phyloP scores from a whole-genome alignment of 257 asterid genomes.

The Parsonsia alboflavescens region DNA sequence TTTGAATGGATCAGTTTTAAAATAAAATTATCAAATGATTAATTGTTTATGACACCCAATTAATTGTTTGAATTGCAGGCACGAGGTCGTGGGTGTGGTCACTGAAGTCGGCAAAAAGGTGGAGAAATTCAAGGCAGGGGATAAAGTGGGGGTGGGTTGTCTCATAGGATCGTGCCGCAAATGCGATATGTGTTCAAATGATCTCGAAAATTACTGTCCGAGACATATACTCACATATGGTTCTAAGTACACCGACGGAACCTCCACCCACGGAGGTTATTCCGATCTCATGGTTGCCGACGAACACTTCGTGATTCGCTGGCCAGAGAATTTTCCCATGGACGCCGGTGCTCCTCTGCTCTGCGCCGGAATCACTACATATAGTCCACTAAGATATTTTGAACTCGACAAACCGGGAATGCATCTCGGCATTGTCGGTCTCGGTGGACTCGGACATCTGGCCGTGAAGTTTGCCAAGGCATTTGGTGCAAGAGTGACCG shows the following conservation, averaged over 20 bases:
- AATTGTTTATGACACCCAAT: no score
- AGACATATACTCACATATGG: conserved; percentile 1
- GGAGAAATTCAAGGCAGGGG: conserved; percentile 34
- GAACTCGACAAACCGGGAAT: conserved; percentile 48
- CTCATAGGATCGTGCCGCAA: conserved; percentile 16
- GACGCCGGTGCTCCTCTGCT: conserved; percentile 45
- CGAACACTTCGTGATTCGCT: conserved; percentile 38
- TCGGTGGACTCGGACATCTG: conserved; percentile 52
- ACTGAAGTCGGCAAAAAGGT: conserved; percentile 45
- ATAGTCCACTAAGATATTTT: conserved; percentile 33
- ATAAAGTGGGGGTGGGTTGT: conserved; percentile 26
- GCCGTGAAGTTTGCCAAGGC: conserved; percentile 46
- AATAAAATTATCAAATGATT: no score
- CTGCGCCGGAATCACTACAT: conserved; percentile 50
- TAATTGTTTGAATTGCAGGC: conserved; percentile 6
- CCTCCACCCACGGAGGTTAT: conserved; percentile 33
- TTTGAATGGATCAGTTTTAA: no score
- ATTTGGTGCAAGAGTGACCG: conserved; percentile 42
- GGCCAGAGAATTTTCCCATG: conserved; percentile 46
- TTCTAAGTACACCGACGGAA: conserved; percentile 6
- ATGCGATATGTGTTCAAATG: conserved; percentile 17
- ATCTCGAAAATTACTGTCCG: conserved; percentile 23
- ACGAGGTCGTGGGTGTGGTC: conserved; percentile 24
- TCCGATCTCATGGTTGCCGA: conserved; percentile 38
- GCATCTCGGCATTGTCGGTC: conserved; percentile 47